Evolutionary conservation across 1,284 basidiomycete genomes (phyloP).

Genomic region (Cryptococcus sp.): DNA sequence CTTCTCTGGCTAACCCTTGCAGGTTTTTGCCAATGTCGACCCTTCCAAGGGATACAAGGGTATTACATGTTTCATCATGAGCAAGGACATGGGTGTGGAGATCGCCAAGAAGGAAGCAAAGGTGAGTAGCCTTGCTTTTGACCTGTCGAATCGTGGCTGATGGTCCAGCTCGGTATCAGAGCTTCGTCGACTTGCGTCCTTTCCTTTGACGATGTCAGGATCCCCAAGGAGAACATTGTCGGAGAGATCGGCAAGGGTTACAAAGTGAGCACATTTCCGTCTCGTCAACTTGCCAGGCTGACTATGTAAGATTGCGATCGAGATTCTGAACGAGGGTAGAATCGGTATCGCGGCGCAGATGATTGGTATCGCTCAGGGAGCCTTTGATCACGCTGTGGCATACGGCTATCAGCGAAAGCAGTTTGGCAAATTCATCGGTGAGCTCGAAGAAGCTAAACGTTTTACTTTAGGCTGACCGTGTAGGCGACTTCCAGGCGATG

Average conservation of each 20-base stretch:
- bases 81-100: slow-evolving; percentile 93
- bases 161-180: slow-evolving; percentile 70
- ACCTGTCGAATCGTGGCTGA: slow-evolving; percentile 11
- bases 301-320: slow-evolving; percentile 94
- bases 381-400: slow-evolving; percentile 85
- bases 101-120: slow-evolving; percentile 99
- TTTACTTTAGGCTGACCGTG: not conserved
- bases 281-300: no score
- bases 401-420: slow-evolving; percentile 92
- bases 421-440: slow-evolving; percentile 80
- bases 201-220: slow-evolving; percentile 89
- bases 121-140: slow-evolving; percentile 41
- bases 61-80: slow-evolving; percentile 94
- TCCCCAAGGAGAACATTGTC: slow-evolving; percentile 89
- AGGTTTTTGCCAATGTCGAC: slow-evolving; percentile 91
- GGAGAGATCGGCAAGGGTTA: slow-evolving; percentile 83
- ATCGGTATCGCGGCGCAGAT: slow-evolving; percentile 97
- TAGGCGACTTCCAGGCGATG: slow-evolving; percentile 72
- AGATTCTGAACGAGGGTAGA: slow-evolving; percentile 95
- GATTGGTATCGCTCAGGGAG: slow-evolving; percentile 94
- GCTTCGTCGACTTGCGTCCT: slow-evolving; percentile 96
- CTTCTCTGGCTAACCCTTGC: slow-evolving; percentile 39
- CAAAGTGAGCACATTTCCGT: slow-evolving; percentile 55
- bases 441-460: not conserved
- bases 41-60: slow-evolving; percentile 97